Evolutionary conservation across 345 rosid genomes (phyloP).

Genomic region (Populus pruinosa): DNA sequence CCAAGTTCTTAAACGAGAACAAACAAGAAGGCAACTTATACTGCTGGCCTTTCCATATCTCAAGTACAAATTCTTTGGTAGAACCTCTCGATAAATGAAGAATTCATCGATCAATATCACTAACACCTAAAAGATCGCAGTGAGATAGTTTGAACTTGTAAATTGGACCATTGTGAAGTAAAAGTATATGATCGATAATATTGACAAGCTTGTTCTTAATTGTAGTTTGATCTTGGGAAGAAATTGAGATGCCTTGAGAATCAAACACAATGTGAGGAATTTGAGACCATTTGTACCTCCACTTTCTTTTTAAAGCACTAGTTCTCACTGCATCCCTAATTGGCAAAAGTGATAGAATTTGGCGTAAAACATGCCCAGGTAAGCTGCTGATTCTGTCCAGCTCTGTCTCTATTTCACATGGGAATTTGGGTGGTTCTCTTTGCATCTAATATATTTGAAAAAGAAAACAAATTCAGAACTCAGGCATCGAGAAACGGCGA

Average conservation of each 20-base stretch:
- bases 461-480: neutral
- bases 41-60: conserved; percentile 68
- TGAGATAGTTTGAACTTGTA: conserved; percentile 67
- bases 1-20: conserved; percentile 44
- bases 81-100: conserved; percentile 59
- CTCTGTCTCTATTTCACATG: conserved; percentile 39
- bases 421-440: conserved; percentile 47
- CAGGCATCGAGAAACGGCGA: neutral
- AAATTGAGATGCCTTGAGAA: conserved; percentile 36
- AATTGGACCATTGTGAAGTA: conserved; percentile 57
- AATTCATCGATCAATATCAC: conserved; percentile 69
- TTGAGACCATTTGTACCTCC: conserved; percentile 65
- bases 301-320: conserved; percentile 49
- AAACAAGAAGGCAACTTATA: conserved; percentile 60
- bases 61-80: conserved; percentile 59
- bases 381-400: conserved; percentile 51
- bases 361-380: conserved; percentile 54
- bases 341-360: conserved; percentile 50
- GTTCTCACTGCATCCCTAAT: conserved; percentile 67
- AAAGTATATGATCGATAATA: conserved; percentile 59
- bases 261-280: conserved; percentile 59
- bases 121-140: conserved; percentile 55
- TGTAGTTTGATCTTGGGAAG: conserved; percentile 47
- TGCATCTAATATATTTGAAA: conserved; percentile 42
- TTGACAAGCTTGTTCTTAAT: conserved; percentile 49